Percentiles rank a stretch among this genome's conserved stretches.
Conservation (phyloP, 345 rosid genomes). For the Eucalyptus erythrocorys region DNA sequence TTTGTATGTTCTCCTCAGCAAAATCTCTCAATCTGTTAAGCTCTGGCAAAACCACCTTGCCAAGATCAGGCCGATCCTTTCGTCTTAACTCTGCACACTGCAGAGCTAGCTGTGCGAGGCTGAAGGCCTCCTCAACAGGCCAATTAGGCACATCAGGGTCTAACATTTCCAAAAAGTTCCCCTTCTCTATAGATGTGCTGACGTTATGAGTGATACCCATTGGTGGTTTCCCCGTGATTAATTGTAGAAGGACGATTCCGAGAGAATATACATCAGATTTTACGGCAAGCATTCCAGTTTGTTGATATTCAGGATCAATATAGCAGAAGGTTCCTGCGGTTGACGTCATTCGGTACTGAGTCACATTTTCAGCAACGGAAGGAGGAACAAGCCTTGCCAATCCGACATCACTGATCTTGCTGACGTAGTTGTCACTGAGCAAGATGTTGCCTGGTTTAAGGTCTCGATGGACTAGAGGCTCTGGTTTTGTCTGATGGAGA, state of each 20-base stretch:
- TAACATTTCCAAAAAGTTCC: slow-evolving; percentile 35
- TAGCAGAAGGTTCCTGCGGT: slow-evolving; percentile 89
- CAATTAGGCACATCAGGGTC: slow-evolving; percentile 67
- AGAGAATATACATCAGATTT: slow-evolving; percentile 88
- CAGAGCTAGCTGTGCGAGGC: slow-evolving; percentile 47
- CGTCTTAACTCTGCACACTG: slow-evolving; percentile 69
- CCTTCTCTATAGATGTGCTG: slow-evolving; percentile 41
- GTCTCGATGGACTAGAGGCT: slow-evolving; percentile 93
- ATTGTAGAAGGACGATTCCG: slow-evolving; percentile 68
- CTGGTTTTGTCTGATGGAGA: slow-evolving; percentile 94
- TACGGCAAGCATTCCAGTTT: slow-evolving; percentile 86
- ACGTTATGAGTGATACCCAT: slow-evolving; percentile 59
- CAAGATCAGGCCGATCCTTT: slow-evolving; percentile 88
- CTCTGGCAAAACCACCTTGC: slow-evolving; percentile 52
- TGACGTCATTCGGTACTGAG: slow-evolving; percentile 54
- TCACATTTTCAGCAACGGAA: slow-evolving; percentile 54
- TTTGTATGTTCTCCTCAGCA: slow-evolving; percentile 35
- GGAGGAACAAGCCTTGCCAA: slow-evolving; percentile 80
- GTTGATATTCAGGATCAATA: slow-evolving; percentile 94
- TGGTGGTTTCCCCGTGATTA: slow-evolving; percentile 68
- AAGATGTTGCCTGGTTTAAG: slow-evolving; percentile 86
- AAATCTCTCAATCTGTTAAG: slow-evolving; percentile 41
- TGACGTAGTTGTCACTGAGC: slow-evolving; percentile 63
- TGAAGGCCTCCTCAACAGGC: slow-evolving; percentile 58
- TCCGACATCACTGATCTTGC: slow-evolving; percentile 87